These are phyloP conservation scores for Zasmidium citrigriseum DNA, from an alignment of 2,329 filamentous ascomycete species.

Conservation along the genomic window DNA sequence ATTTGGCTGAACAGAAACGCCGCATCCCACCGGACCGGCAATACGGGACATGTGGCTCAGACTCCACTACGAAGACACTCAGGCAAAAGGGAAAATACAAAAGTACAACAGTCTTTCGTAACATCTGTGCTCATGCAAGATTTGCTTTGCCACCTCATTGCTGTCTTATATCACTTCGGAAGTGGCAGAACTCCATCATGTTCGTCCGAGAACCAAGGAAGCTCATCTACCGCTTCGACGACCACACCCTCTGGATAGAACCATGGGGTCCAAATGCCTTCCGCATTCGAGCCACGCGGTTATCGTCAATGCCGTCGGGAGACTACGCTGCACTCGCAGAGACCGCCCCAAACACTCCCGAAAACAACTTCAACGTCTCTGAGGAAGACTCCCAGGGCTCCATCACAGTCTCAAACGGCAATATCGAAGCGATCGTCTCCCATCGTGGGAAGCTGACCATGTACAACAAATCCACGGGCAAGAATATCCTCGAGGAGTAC, in stretches of 20 bases:
- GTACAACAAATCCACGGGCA: constrained; percentile 41
- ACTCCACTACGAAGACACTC: no score
- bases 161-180: no score
- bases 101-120: no score
- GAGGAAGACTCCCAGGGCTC: constrained; percentile 10
- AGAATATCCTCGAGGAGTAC: constrained; percentile 56
- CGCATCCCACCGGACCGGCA: no score
- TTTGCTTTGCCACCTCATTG: neutral
- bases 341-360: constrained; percentile 12
- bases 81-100: no score
- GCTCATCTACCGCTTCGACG: constrained; percentile 59
- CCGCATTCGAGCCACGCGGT: constrained; percentile 50
- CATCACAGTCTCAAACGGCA: constrained; percentile 51
- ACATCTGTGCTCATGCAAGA: neutral
- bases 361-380: constrained; percentile 14
- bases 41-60: no score
- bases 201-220: constrained; percentile 53
- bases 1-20: no score
- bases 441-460: constrained; percentile 54
- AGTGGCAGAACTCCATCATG: constrained; percentile 27
- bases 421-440: constrained; percentile 50
- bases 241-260: constrained; percentile 52
- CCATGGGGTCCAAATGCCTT: constrained; percentile 53
- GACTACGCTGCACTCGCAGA: constrained; percentile 43
- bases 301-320: constrained; percentile 37